Conservation (phyloP, 305 asterid species). For the Fraxinus paxiana region DNA sequence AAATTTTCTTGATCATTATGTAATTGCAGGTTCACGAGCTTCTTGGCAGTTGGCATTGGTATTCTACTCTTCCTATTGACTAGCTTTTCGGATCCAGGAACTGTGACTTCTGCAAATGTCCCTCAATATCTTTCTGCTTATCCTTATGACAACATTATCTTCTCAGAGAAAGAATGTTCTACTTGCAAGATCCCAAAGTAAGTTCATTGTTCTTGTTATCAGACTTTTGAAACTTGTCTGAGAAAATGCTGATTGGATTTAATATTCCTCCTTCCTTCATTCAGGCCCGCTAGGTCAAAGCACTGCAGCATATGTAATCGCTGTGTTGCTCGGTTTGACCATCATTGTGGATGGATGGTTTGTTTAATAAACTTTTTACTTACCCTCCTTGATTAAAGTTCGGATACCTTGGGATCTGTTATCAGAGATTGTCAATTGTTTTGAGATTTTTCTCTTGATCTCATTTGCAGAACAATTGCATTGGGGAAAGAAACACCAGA, state of each 20-base stretch:
- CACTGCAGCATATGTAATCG: slow-evolving; percentile 90
- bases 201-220: slow-evolving; percentile 27
- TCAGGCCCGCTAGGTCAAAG: slow-evolving; percentile 95
- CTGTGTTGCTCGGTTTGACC: slow-evolving; percentile 97
- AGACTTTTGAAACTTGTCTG: slow-evolving; percentile 8
- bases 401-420: background rate
- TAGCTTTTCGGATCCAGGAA: slow-evolving; percentile 98
- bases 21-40: slow-evolving; percentile 69
- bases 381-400: slow-evolving; percentile 18
- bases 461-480: slow-evolving; percentile 79
- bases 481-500: slow-evolving; percentile 90
- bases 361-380: slow-evolving; percentile 24
- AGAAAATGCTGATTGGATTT: slow-evolving; percentile 22
- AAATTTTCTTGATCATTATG: slow-evolving; percentile 21
- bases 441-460: slow-evolving; percentile 13
- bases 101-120: slow-evolving; percentile 67
- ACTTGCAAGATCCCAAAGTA: slow-evolving; percentile 96
- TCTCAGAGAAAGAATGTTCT: slow-evolving; percentile 74
- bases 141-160: slow-evolving; percentile 81
- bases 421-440: slow-evolving; percentile 13
- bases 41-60: slow-evolving; percentile 86
- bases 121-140: slow-evolving; percentile 70
- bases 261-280: slow-evolving; percentile 20
- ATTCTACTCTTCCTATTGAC: slow-evolving; percentile 76
- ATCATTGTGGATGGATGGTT: slow-evolving; percentile 99